Conservation (phyloP, 1,284 basidiomycete species). For the Sparassis latifolia region DNA sequence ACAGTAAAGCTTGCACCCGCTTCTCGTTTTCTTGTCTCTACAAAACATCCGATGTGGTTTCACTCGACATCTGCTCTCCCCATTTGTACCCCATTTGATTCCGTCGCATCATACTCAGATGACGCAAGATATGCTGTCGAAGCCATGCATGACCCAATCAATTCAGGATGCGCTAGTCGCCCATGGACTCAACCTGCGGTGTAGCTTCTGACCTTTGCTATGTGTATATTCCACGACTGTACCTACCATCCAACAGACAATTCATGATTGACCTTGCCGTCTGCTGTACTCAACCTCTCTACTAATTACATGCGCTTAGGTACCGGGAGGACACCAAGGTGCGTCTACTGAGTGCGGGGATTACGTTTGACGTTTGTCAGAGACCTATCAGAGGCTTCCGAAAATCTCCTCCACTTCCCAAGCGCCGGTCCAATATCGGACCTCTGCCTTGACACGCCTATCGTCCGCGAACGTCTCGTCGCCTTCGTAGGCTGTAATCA, state of each 20-base stretch:
- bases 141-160: conserved; percentile 2
- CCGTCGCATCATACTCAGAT: neutral
- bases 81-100: conserved; percentile 3
- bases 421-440: conserved; percentile 85
- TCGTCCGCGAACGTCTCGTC: too few species aligned
- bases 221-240: conserved; percentile 10
- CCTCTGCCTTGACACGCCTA: conserved; percentile 55
- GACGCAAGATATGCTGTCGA: conserved; percentile 2
- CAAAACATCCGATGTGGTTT: conserved; percentile 2
- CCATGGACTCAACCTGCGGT: conserved; percentile 9
- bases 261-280: conserved; percentile 1
- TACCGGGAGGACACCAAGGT: too few species aligned
- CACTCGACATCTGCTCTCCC: conserved; percentile 2
- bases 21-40: conserved; percentile 9
- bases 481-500: conserved; percentile 71
- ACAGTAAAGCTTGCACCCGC: conserved; percentile 37
- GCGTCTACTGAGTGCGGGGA: too few species aligned
- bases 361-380: too few species aligned
- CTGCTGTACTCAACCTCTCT: neutral
- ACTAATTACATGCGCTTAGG: neutral
- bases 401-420: conserved; percentile 92
- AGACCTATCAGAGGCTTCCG: conserved; percentile 29
- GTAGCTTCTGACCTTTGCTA: conserved; percentile 6
- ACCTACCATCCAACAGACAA: conserved; percentile 10
- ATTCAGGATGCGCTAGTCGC: conserved; percentile 6